phyloP scores from a whole-genome alignment of 1,284 basidiomycete species.

The Malassezia equina region DNA sequence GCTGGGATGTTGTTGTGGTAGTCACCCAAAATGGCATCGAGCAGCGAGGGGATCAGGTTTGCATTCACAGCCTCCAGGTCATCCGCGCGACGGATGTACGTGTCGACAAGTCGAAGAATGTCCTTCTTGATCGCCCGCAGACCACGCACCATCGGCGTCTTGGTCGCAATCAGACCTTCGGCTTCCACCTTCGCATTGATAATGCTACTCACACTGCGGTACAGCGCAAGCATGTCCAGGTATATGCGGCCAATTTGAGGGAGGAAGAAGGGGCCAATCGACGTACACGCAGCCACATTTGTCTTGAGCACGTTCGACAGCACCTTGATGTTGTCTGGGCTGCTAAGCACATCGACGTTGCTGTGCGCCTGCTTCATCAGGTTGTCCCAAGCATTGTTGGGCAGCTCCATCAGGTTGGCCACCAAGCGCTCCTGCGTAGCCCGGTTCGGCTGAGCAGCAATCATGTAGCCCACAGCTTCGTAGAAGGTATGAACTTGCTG shows the following conservation, averaged over 20 bases:
- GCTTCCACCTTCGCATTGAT: conserved; percentile 83
- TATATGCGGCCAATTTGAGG: conserved; percentile 94
- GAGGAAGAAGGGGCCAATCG: conserved; percentile 91
- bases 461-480: conserved; percentile 98
- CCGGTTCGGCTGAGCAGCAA: conserved; percentile 95
- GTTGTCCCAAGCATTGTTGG: conserved; percentile 96
- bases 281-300: conserved; percentile 93
- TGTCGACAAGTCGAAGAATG: conserved; percentile 87
- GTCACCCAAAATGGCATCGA: conserved; percentile 93
- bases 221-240: conserved; percentile 94
- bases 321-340: conserved; percentile 91
- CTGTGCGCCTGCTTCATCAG: conserved; percentile 91
- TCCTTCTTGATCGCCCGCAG: conserved; percentile 98
- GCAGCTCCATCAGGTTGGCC: conserved; percentile 87
- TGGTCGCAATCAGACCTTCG: conserved; percentile 75
- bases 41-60: conserved; percentile 85
- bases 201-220: conserved; percentile 94
- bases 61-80: conserved; percentile 83
- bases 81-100: conserved; percentile 91
- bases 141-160: conserved; percentile 90
- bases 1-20: conserved; percentile 88
- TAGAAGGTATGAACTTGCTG: conserved; percentile 61
- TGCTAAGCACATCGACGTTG: conserved; percentile 82
- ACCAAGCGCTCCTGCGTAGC: conserved; percentile 92
- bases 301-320: conserved; percentile 95